Evolutionary conservation across 2,329 filamentous ascomycete species (phyloP).

Genomic region (Lachnellula occidentalis): DNA sequence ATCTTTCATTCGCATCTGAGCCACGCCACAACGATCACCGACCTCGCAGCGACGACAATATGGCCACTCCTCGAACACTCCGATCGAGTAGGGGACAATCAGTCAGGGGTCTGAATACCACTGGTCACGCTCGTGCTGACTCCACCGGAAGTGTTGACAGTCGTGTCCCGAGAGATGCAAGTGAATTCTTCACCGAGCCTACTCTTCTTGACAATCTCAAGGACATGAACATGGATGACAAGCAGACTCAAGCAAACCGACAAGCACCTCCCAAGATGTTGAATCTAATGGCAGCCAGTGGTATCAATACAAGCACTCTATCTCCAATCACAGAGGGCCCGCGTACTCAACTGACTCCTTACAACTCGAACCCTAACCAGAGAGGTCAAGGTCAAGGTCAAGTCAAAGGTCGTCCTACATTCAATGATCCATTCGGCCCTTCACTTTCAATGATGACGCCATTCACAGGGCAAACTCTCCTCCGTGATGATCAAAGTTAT

Average conservation of each 20-base stretch:
- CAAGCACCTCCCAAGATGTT: slow-evolving; percentile 15
- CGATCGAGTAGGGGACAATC: slow-evolving; percentile 19
- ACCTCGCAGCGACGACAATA: not conserved
- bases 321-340: slow-evolving; percentile 7
- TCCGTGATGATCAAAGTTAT: slow-evolving; percentile 5
- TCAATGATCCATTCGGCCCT: slow-evolving; percentile 12
- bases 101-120: not conserved
- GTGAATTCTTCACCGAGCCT: slow-evolving; percentile 4
- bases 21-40: slow-evolving; percentile 2
- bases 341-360: not conserved
- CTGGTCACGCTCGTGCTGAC: not conserved
- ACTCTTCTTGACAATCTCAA: not conserved
- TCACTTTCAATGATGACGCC: slow-evolving; percentile 1
- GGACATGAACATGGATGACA: not conserved
- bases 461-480: slow-evolving; percentile 3
- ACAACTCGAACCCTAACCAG: not conserved
- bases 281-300: slow-evolving; percentile 8
- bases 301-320: slow-evolving; percentile 1
- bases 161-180: not conserved
- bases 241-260: not conserved
- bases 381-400: not conserved
- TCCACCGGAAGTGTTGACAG: not conserved
- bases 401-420: not conserved
- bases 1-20: slow-evolving; percentile 14
- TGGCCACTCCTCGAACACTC: slow-evolving; percentile 14